These are phyloP conservation scores for Hypomontagnella monticulosa DNA, from an alignment of 495 filamentous ascomycete genomes.

Conservation along the genomic window DNA sequence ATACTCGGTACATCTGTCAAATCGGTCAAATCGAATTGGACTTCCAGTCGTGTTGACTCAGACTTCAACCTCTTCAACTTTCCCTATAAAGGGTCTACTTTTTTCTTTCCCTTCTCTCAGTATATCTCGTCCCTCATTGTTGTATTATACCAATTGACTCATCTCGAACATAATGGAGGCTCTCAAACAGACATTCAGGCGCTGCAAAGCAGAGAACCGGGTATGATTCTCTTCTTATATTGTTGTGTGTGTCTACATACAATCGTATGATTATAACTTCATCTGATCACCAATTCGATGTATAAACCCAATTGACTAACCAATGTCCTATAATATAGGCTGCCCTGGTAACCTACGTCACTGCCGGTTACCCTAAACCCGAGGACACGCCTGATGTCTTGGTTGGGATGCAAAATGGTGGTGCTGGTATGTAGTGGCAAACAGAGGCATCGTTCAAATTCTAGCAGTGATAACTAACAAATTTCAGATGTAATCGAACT, in stretches of 20 bases:
- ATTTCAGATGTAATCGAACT: slow-evolving; percentile 79
- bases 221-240: slow-evolving; percentile 53
- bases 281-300: no score
- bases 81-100: slow-evolving; percentile 16
- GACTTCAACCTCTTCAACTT: background rate
- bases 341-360: slow-evolving; percentile 95
- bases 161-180: slow-evolving; percentile 65
- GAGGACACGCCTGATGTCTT: slow-evolving; percentile 84
- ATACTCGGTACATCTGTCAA: background rate
- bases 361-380: slow-evolving; percentile 89
- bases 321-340: slow-evolving; percentile 50
- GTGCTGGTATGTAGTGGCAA: slow-evolving; percentile 71
- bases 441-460: background rate
- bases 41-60: slow-evolving; percentile 25
- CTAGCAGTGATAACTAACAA: background rate
- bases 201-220: slow-evolving; percentile 80
- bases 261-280: no score
- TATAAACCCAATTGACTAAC: slow-evolving; percentile 6
- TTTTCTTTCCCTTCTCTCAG: background rate
- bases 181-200: slow-evolving; percentile 86
- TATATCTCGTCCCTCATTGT: background rate
- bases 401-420: slow-evolving; percentile 89
- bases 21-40: background rate
- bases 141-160: slow-evolving; percentile 12
- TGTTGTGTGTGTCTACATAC: background rate